Evolutionary conservation across 345 rosid genomes (phyloP), one percentile per base, ranked within the genome.

Genomic region (Alliaria petiolata): DNA sequence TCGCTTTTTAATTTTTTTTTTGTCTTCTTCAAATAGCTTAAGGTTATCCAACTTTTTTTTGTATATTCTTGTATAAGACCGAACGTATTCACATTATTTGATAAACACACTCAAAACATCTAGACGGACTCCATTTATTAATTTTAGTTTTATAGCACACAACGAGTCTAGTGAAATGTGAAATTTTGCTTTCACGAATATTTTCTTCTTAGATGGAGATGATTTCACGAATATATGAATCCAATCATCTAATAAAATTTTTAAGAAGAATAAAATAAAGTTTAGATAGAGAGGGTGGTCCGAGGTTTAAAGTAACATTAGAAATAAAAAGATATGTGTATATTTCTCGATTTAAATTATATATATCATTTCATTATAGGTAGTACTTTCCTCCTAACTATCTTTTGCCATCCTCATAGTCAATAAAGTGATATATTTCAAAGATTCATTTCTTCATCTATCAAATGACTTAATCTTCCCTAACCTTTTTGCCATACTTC

Each of bases 331-430:
- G 2, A 22, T 1, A 22, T 22, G 25, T 1, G 25, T 8, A 10
- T 47, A 12, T 30, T 12, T 56, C 7, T 5, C n/a, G n/a, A 14
- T 33, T 14, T 44, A 3, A 19, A 61, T 0, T 19, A 13, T 39
- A 61, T 30, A 15, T 20, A 39, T 30, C n/a, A 40, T 67, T 38
- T 30, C 35, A 67, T 12, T 60, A 11, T 51, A 33, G 7, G n/a
- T n/a, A n/a, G 62, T 19, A 67, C 69, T 75, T 75, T 75, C 34
- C 57, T 60, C 74, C 69, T 67, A 75, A 75, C 74, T 52, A 51
- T 60, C 34, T 52, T 67, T 52, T 11, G 12, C 12, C 12, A n/a
- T n/a, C 43, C 34, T 52, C 17, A 14, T 25, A 60, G 74, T 75
- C 62, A 52, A 67, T 22, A 67, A 75, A 61, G 73, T 43, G 73